Conservation (phyloP, 2,329 filamentous ascomycete genomes). For the Colletotrichum lini region DNA sequence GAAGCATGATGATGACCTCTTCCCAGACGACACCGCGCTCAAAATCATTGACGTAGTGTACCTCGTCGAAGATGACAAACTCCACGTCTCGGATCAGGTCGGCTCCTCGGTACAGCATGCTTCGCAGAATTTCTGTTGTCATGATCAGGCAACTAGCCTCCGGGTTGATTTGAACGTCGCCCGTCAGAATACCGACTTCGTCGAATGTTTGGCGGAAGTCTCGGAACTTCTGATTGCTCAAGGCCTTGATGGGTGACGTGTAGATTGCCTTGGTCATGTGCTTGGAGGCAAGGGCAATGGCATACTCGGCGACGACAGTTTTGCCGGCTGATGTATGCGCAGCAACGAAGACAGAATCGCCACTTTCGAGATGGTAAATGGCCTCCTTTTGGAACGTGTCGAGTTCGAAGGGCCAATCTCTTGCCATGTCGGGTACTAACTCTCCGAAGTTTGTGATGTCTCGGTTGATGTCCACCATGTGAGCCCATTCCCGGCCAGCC, state of each 20-base stretch:
- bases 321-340: slow-evolving; percentile 98
- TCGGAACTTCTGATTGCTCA: slow-evolving; percentile 98
- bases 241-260: slow-evolving; percentile 96
- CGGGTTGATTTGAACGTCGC: slow-evolving; percentile 97
- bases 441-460: slow-evolving; percentile 96
- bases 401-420: slow-evolving; percentile 96
- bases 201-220: slow-evolving; percentile 93
- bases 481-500: slow-evolving; percentile 91
- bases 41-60: slow-evolving; percentile 97
- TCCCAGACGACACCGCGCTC: slow-evolving; percentile 99
- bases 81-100: slow-evolving; percentile 98
- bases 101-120: slow-evolving; percentile 97
- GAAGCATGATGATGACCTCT: slow-evolving; percentile 99
- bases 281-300: slow-evolving; percentile 94
- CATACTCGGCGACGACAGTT: slow-evolving; percentile 98
- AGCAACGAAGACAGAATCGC: slow-evolving; percentile 97
- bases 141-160: slow-evolving; percentile 99
- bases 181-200: slow-evolving; percentile 96
- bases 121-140: slow-evolving; percentile 97
- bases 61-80: slow-evolving; percentile 98
- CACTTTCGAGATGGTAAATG: slow-evolving; percentile 95
- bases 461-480: slow-evolving; percentile 96
- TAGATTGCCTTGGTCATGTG: slow-evolving; percentile 99
- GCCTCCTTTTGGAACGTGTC: slow-evolving; percentile 99
- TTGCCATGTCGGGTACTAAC: slow-evolving; percentile 95